Evolutionary conservation across 2,329 filamentous ascomycete species (phyloP), one percentile per base, ranked within the genome.

Genomic region (Passalora sequoiae): DNA sequence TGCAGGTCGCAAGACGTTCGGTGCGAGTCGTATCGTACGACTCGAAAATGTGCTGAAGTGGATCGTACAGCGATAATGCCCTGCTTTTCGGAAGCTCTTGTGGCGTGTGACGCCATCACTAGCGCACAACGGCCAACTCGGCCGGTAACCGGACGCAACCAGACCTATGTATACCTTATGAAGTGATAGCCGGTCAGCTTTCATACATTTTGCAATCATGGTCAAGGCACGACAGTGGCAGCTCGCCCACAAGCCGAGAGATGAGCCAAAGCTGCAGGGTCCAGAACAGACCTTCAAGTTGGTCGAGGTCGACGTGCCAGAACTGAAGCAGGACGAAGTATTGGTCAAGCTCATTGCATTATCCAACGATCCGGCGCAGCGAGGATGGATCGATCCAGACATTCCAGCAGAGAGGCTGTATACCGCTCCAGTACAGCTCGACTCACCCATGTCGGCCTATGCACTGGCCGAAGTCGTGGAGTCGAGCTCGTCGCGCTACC

Each of bases 311-410:
- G 46, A 54, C 15, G 35, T 54, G 13, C 51, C 51, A 8, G 51
- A 49, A 22, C 62, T 66, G 7, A 55, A 61, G 20, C 46, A 65
- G 7, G 59, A 66, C 43, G 63, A 76, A 57, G 59, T 72, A 46
- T 66, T 76, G 15, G 47, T 75, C 41, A 71, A 75, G 58, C 58
- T 62, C 2, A 53, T 69, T 13, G 74, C 66, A 56, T 55, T 75
- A 38, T 74, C 71, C 49, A 76, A 76, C 48, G 74, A 77, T 57
- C 74, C 74, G 1, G 74, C 72, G 3, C 72, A 76, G 54, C 67
- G 74, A 42, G 66, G 63, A 32, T 75, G 72, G 71, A 74, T 77
- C 47, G 60, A 67, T 40, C 54, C 49, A 4, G 45, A 61, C 10
- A 55, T 53, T 42, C 55, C 61, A 10, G 60, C 68, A 1, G 66